Percentiles rank a stretch among this genome's conserved stretches.
Evolutionary conservation across 768 basidiomycete species (phyloP).

Genomic region (Leccinum barrowsii): DNA sequence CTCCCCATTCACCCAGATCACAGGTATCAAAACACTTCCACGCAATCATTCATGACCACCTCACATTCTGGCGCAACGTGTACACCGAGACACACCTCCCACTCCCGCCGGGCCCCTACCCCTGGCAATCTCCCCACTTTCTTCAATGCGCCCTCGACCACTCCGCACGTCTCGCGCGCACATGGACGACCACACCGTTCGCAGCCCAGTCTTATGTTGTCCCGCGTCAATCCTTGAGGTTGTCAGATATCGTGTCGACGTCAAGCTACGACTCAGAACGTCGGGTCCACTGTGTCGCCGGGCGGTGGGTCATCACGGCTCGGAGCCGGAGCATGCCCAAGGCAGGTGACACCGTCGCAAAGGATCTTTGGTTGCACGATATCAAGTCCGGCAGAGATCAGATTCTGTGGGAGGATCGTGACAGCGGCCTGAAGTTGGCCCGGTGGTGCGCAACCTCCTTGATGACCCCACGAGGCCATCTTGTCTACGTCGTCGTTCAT

Average conservation of each 20-base stretch:
- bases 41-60: slow-evolving; percentile 5
- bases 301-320: too few relatives aligned
- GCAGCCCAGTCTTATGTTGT: neutral
- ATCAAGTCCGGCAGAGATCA: slow-evolving; percentile 12
- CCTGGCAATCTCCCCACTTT: slow-evolving; percentile 16
- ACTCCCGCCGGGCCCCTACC: too few relatives aligned
- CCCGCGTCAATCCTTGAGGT: too few relatives aligned
- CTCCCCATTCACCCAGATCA: neutral
- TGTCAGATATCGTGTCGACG: too few relatives aligned
- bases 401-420: slow-evolving; percentile 16
- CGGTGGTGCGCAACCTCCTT: slow-evolving; percentile 9
- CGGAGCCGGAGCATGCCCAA: too few relatives aligned
- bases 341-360: too few relatives aligned
- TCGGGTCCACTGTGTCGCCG: too few relatives aligned
- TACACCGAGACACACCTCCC: slow-evolving; percentile 1
- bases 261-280: too few relatives aligned
- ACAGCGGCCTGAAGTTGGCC: neutral
- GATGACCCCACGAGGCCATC: slow-evolving; percentile 6
- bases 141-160: slow-evolving; percentile 15
- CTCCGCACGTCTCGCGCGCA: slow-evolving; percentile 11
- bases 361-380: too few relatives aligned
- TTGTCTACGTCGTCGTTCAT: slow-evolving; percentile 15
- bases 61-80: slow-evolving; percentile 9
- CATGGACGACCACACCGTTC: slow-evolving; percentile 15
- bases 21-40: slow-evolving; percentile 18